Evolutionary conservation across 305 asterid species (phyloP).

Genomic region (Fraxinus latifolia): DNA sequence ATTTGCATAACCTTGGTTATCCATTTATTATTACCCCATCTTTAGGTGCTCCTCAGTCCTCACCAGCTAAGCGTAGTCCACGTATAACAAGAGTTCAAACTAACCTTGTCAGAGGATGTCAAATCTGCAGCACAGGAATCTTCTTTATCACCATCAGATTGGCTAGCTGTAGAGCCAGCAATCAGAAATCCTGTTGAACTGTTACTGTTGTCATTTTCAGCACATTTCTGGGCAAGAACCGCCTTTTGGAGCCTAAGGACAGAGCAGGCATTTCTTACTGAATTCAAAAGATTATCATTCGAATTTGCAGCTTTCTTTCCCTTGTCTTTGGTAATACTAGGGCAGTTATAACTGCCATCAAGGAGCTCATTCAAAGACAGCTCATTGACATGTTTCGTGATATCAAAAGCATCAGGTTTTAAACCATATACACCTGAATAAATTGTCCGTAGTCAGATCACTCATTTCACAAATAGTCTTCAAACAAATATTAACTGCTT

Average conservation of each 20-base stretch:
- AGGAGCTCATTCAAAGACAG: slow-evolving; percentile 71
- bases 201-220: slow-evolving; percentile 47
- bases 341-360: slow-evolving; percentile 57
- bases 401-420: slow-evolving; percentile 67
- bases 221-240: slow-evolving; percentile 41
- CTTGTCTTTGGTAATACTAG: slow-evolving; percentile 47
- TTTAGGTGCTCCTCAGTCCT: slow-evolving; percentile 2
- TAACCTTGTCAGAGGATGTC: slow-evolving; percentile 49
- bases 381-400: slow-evolving; percentile 63
- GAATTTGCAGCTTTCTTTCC: slow-evolving; percentile 55
- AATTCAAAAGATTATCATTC: slow-evolving; percentile 49
- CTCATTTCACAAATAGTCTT: slow-evolving; percentile 12
- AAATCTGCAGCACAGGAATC: slow-evolving; percentile 34
- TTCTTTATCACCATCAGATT: slow-evolving; percentile 43
- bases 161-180: slow-evolving; percentile 39
- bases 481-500: not conserved
- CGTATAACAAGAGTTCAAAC: slow-evolving; percentile 22
- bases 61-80: not conserved
- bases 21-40: not conserved
- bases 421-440: slow-evolving; percentile 74
- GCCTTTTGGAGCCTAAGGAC: slow-evolving; percentile 53
- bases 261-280: slow-evolving; percentile 62
- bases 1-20: slow-evolving; percentile 6
- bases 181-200: slow-evolving; percentile 31
- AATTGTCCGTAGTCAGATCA: slow-evolving; percentile 31